These are phyloP conservation scores for Nemania sp. DNA, from an alignment of 2,329 filamentous ascomycete species.

Conservation along the genomic window DNA sequence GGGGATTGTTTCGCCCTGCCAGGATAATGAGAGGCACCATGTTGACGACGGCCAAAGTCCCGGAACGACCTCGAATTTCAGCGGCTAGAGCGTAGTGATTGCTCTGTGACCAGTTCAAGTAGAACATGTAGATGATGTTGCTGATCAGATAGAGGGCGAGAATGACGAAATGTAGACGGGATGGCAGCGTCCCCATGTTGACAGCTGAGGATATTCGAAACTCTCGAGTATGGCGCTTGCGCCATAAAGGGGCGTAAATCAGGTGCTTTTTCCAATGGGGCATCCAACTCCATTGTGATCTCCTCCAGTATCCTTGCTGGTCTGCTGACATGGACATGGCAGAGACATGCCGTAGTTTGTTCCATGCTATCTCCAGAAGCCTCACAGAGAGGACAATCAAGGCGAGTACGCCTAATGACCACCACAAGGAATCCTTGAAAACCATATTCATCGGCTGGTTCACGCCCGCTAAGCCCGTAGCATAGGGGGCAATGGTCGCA, in stretches of 20 bases:
- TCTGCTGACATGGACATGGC: conserved; percentile 59
- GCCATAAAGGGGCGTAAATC: conserved; percentile 66
- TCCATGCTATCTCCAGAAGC: conserved; percentile 58
- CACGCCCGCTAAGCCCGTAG: conserved; percentile 62
- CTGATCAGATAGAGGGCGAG: conserved; percentile 61
- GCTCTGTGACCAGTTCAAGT: conserved; percentile 61
- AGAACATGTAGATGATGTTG: conserved; percentile 66
- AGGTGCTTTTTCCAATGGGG: conserved; percentile 65
- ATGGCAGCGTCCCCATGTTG: conserved; percentile 65
- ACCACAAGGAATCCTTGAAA: conserved; percentile 64
- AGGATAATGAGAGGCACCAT: conserved; percentile 90
- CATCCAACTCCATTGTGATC: conserved; percentile 63
- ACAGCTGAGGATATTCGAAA: conserved; percentile 63
- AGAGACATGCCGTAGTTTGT: conserved; percentile 61
- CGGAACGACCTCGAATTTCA: conserved; percentile 83
- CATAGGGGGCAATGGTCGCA: conserved; percentile 60
- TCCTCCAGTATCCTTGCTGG: conserved; percentile 64
- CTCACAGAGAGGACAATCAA: conserved; percentile 59
- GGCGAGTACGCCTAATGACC: conserved; percentile 61
- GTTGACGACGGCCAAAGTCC: conserved; percentile 83
- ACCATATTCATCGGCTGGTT: conserved; percentile 62
- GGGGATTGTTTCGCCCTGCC: conserved; percentile 88
- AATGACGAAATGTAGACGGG: conserved; percentile 64
- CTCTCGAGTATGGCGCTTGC: conserved; percentile 70
- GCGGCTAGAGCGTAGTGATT: conserved; percentile 71